phyloP scores from a whole-genome alignment of 2,329 filamentous ascomycete genomes.

The Ustilaginoidea virens region DNA sequence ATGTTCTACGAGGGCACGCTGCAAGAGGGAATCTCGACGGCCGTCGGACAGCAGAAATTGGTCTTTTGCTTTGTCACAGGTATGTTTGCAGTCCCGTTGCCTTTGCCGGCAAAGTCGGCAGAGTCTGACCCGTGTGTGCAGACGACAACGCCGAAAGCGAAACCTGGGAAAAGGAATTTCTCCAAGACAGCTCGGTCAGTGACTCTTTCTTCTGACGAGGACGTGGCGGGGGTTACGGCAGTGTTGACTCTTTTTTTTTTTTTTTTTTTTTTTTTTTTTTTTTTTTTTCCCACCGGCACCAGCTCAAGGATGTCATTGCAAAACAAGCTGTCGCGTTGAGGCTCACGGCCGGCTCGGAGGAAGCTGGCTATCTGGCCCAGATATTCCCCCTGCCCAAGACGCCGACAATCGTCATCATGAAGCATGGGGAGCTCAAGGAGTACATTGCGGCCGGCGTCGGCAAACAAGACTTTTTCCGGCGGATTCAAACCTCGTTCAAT shows the following conservation, averaged over 20 bases:
- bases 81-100: slow-evolving; percentile 21
- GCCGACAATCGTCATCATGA: slow-evolving; percentile 69
- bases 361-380: slow-evolving; percentile 67
- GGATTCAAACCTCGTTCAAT: slow-evolving; percentile 19
- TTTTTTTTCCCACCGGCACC: no score
- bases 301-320: slow-evolving; percentile 42
- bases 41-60: slow-evolving; percentile 59
- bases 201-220: no score
- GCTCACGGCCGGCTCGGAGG: slow-evolving; percentile 56
- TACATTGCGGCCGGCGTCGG: slow-evolving; percentile 52
- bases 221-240: no score
- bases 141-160: slow-evolving; percentile 55
- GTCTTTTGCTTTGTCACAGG: slow-evolving; percentile 77
- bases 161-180: slow-evolving; percentile 57
- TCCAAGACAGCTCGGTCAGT: slow-evolving; percentile 40
- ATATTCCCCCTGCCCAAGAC: slow-evolving; percentile 67
- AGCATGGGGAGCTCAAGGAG: slow-evolving; percentile 62
- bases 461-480: slow-evolving; percentile 49
- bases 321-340: slow-evolving; percentile 54
- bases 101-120: no score
- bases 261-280: no score
- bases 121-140: slow-evolving; percentile 19
- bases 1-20: slow-evolving; percentile 78
- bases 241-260: no score
- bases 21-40: slow-evolving; percentile 64